Conservation (phyloP, 1,139 yeast genomes). For the Kodamaea arcana region DNA sequence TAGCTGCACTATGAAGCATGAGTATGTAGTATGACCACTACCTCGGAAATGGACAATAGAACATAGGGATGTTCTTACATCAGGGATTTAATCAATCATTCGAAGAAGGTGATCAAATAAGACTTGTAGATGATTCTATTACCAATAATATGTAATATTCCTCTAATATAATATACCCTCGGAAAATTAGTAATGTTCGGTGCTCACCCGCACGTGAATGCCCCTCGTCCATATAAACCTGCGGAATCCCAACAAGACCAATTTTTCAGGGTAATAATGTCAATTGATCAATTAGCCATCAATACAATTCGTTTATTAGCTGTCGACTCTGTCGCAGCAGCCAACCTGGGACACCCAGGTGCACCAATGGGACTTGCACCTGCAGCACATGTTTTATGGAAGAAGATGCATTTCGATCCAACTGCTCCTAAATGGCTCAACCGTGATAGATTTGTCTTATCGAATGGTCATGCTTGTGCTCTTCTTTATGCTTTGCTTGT, state of each 20-base stretch:
- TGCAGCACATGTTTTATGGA: conserved; percentile 65
- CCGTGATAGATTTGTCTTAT: conserved; percentile 92
- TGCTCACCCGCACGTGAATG: conserved; percentile 1
- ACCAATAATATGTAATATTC: too few species aligned
- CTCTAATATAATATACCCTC: too few species aligned
- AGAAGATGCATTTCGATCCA: conserved; percentile 84
- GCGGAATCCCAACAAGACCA: not conserved
- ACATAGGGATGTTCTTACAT: too few species aligned
- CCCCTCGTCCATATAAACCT: conserved; percentile 2
- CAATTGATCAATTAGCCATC: conserved; percentile 70
- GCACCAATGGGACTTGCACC: conserved; percentile 98
- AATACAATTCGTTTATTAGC: conserved; percentile 88
- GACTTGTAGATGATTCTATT: too few species aligned
- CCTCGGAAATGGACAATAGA: too few species aligned
- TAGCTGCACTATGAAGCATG: too few species aligned
- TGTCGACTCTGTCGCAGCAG: conserved; percentile 82
- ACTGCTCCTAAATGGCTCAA: conserved; percentile 88
- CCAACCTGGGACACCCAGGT: conserved; percentile 99
- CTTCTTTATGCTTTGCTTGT: conserved; percentile 82
- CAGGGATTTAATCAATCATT: too few species aligned
- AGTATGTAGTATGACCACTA: too few species aligned
- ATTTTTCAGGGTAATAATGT: not conserved
- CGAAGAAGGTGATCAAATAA: too few species aligned
- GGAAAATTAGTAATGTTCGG: not conserved
- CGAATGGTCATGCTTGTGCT: conserved; percentile 98